Percentiles rank a stretch among this genome's conserved stretches.
Evolutionary conservation across 257 asterid genomes (phyloP).

Genomic region (Ballota nigra): DNA sequence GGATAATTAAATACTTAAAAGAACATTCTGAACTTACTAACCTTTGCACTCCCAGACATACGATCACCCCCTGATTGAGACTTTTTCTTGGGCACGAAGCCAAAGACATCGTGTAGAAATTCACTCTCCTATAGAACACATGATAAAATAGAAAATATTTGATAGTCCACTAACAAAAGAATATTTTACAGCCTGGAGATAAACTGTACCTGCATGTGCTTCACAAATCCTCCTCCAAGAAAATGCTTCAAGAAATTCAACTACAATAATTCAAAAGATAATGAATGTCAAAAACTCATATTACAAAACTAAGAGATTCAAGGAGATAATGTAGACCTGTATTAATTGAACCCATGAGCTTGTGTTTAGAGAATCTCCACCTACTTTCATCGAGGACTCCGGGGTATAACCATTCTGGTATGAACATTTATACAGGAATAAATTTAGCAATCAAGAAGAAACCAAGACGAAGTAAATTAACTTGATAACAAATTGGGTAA

Average conservation of each 20-base stretch:
- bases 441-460: conserved; percentile 1
- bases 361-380: conserved; percentile 68
- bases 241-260: conserved; percentile 84
- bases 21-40: conserved; percentile 21
- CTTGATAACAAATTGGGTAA: not conserved
- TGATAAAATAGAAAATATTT: not conserved
- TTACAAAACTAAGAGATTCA: conserved; percentile 7
- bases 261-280: conserved; percentile 34
- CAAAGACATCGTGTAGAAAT: conserved; percentile 88
- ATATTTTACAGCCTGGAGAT: not conserved
- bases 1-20: not conserved
- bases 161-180: not conserved
- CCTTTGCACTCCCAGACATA: conserved; percentile 68
- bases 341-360: conserved; percentile 74
- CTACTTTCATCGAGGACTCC: conserved; percentile 65
- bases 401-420: conserved; percentile 72
- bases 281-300: conserved; percentile 8
- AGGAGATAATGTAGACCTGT: conserved; percentile 47
- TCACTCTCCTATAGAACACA: conserved; percentile 62
- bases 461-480: not conserved
- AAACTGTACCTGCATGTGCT: conserved; percentile 82
- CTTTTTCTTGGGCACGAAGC: conserved; percentile 68
- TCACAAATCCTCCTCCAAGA: conserved; percentile 96
- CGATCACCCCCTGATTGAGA: conserved; percentile 43
- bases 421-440: conserved; percentile 1